Conservation (phyloP, 805 yeast species). For the Myxozyma nipponensis region DNA sequence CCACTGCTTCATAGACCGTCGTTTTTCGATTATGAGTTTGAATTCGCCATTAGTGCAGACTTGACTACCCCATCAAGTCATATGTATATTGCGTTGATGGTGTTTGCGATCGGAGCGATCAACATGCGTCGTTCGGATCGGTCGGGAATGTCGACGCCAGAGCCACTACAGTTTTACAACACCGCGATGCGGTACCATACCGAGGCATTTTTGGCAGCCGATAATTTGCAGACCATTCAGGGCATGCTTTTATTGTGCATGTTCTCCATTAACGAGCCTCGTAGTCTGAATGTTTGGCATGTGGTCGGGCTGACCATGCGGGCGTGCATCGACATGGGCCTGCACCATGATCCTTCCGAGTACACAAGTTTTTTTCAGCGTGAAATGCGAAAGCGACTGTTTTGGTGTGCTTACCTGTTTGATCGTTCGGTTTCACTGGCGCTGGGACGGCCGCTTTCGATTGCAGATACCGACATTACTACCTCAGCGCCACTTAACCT, state of each 20-base stretch:
- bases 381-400: conserved; percentile 74
- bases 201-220: conserved; percentile 11
- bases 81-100: conserved; percentile 16
- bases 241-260: conserved; percentile 11
- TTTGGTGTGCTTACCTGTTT: conserved; percentile 77
- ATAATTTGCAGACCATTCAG: conserved; percentile 13
- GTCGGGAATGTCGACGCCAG: neutral
- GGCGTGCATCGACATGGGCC: conserved; percentile 17
- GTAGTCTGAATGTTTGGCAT: conserved; percentile 18
- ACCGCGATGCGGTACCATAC: conserved; percentile 13
- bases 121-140: conserved; percentile 3
- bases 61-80: conserved; percentile 9
- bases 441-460: conserved; percentile 78
- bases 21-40: conserved; percentile 12
- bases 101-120: conserved; percentile 21
- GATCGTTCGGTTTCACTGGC: conserved; percentile 81
- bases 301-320: conserved; percentile 16
- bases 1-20: conserved; percentile 15
- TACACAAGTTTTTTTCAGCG: conserved; percentile 60
- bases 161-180: conserved; percentile 13
- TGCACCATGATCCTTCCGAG: conserved; percentile 8
- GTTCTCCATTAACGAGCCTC: conserved; percentile 14
- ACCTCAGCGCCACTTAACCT: conserved; percentile 62
- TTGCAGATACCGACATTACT: conserved; percentile 71
- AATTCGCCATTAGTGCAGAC: conserved; percentile 3